phyloP scores from a whole-genome alignment of 345 rosid genomes.

The Carallia brachiata region DNA sequence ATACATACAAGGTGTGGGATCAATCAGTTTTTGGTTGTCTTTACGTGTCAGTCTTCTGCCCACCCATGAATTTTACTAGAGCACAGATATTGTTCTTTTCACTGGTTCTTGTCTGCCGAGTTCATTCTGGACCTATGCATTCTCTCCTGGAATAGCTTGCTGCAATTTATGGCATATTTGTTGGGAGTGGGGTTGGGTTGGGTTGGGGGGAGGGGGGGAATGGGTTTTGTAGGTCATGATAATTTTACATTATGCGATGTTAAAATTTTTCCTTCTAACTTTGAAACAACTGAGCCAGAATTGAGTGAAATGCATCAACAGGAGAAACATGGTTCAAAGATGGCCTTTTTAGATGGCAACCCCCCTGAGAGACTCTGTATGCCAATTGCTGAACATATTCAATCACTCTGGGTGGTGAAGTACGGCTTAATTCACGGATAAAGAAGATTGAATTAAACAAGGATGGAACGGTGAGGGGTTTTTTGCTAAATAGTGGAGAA shows the following conservation, averaged over 20 bases:
- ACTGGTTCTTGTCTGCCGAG: neutral
- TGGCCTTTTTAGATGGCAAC: constrained; percentile 97
- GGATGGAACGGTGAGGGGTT: constrained; percentile 77
- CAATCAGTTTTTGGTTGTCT: neutral
- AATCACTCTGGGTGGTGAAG: constrained; percentile 80
- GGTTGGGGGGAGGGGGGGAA: neutral
- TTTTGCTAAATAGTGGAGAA: constrained; percentile 62
- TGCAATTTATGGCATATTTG: neutral
- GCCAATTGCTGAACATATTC: constrained; percentile 78
- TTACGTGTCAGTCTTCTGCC: neutral
- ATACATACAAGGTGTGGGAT: neutral
- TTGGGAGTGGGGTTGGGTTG: neutral
- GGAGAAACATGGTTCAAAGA: constrained; percentile 97
- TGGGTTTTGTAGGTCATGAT: neutral
- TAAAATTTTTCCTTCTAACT: constrained; percentile 2
- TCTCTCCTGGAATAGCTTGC: neutral
- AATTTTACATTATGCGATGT: neutral
- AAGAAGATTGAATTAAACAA: constrained; percentile 72
- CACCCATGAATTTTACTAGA: neutral
- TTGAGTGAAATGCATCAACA: constrained; percentile 27
- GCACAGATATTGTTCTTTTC: neutral
- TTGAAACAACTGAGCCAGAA: constrained; percentile 14
- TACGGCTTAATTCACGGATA: constrained; percentile 68
- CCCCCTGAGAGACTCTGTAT: constrained; percentile 94
- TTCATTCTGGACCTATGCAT: neutral